Conservation (phyloP, 2,329 filamentous ascomycete genomes). For the Macrophomina tecta region DNA sequence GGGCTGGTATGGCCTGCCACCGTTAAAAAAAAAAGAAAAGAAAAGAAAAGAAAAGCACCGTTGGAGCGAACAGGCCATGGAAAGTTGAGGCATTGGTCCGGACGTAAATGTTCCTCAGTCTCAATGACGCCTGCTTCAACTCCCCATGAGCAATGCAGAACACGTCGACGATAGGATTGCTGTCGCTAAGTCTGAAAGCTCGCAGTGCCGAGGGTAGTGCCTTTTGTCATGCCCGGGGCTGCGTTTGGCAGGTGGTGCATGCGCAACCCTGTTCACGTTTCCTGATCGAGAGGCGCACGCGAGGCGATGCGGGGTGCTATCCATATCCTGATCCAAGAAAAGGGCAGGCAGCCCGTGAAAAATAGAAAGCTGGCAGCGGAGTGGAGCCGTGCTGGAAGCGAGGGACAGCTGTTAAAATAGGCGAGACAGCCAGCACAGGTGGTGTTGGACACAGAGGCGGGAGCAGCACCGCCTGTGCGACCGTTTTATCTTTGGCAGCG, state of each 20-base stretch:
- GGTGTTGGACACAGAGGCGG: background rate
- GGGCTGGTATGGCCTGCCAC: background rate
- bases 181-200: too few relatives aligned
- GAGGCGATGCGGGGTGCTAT: slow-evolving; percentile 5
- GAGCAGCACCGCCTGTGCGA: background rate
- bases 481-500: slow-evolving; percentile 18
- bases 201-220: too few relatives aligned
- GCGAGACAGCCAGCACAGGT: slow-evolving; percentile 19
- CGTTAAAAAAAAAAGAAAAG: too few relatives aligned
- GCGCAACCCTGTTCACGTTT: background rate
- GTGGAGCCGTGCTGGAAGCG: background rate
- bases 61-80: too few relatives aligned
- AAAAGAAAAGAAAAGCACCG: too few relatives aligned
- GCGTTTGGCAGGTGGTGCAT: background rate
- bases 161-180: too few relatives aligned
- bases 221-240: background rate
- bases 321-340: background rate
- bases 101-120: too few relatives aligned
- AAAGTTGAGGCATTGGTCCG: too few relatives aligned
- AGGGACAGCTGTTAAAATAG: slow-evolving; percentile 4
- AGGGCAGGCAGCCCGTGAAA: background rate
- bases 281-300: background rate
- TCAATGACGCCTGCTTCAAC: too few relatives aligned
- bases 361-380: background rate
- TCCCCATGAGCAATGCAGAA: too few relatives aligned